These are phyloP conservation scores for Rubia yunnanensis DNA, from an alignment of 257 asterid genomes.

Conservation along the genomic window DNA sequence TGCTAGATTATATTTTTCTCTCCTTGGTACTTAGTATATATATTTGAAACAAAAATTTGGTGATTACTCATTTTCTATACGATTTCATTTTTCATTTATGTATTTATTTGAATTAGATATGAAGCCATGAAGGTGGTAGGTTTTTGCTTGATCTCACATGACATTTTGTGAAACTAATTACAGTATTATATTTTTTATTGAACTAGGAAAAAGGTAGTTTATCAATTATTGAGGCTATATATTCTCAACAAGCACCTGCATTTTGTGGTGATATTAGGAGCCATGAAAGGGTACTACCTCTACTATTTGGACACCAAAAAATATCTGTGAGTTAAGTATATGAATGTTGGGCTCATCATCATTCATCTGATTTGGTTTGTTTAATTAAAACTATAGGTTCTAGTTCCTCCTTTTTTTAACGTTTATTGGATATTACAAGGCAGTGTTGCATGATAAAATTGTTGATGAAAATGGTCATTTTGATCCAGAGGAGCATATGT, in stretches of 20 bases:
- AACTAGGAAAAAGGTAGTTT: constrained; percentile 59
- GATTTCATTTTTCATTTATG: not conserved
- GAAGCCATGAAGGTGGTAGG: not conserved
- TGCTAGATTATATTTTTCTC: not conserved
- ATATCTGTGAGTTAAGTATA: no score
- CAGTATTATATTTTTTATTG: constrained; percentile 9
- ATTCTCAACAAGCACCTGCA: constrained; percentile 72
- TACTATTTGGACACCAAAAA: not conserved
- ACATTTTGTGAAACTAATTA: not conserved
- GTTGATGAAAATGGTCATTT: constrained; percentile 21
- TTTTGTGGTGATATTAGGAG: constrained; percentile 91
- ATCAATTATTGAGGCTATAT: constrained; percentile 74
- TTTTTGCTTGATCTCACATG: not conserved
- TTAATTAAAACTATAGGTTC: constrained; percentile 35
- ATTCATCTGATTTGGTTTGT: constrained; percentile 1
- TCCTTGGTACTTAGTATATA: not conserved
- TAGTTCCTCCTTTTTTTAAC: constrained; percentile 64
- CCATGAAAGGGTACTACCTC: constrained; percentile 69
- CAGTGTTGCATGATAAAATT: constrained; percentile 24
- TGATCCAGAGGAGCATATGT: constrained; percentile 26
- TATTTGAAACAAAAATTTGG: not conserved
- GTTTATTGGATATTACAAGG: constrained; percentile 73
- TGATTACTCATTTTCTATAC: not conserved
- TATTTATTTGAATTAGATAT: not conserved
- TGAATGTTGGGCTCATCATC: not conserved